Conservation (phyloP, 352 stramenopile genomes). For the Globisporangium paroecandrum region DNA sequence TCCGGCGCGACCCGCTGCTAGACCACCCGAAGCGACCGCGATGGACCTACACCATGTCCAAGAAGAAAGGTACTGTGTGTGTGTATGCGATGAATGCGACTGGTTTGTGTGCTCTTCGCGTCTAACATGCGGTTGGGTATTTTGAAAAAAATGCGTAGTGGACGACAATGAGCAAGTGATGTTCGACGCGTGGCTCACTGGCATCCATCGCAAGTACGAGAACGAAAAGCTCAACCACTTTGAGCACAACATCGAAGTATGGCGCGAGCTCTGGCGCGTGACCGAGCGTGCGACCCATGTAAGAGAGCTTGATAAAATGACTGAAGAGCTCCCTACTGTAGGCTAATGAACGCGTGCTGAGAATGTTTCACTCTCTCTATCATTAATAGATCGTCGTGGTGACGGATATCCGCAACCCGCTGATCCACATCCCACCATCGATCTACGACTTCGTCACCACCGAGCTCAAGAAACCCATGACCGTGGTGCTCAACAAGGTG, state of each 20-base stretch:
- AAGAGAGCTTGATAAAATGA: conserved; percentile 7
- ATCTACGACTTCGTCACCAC: conserved; percentile 79
- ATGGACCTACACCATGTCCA: conserved; percentile 83
- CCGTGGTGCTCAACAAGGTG: conserved; percentile 85
- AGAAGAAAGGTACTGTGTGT: conserved; percentile 54
- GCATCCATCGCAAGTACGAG: conserved; percentile 82
- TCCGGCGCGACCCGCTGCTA: conserved; percentile 57
- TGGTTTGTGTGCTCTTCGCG: conserved; percentile 1
- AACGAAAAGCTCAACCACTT: conserved; percentile 83
- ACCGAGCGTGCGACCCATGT: conserved; percentile 78
- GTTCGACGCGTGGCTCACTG: conserved; percentile 85
- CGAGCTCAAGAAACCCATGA: conserved; percentile 71
- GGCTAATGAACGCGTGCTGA: background rate
- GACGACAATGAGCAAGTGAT: conserved; percentile 80
- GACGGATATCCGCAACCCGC: conserved; percentile 74
- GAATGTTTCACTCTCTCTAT: background rate
- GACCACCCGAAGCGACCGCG: conserved; percentile 67
- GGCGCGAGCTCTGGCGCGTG: conserved; percentile 85
- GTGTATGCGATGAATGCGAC: background rate
- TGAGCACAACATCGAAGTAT: conserved; percentile 85
- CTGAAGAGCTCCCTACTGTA: background rate
- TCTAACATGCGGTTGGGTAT: background rate
- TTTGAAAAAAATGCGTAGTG: conserved; percentile 26
- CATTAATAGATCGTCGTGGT: conserved; percentile 47
- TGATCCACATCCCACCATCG: conserved; percentile 78